Percentiles rank a stretch among this genome's conserved stretches.
Evolutionary conservation across 176 grass and related monocot genomes (phyloP).

Genomic region (Panicum miliaceum): DNA sequence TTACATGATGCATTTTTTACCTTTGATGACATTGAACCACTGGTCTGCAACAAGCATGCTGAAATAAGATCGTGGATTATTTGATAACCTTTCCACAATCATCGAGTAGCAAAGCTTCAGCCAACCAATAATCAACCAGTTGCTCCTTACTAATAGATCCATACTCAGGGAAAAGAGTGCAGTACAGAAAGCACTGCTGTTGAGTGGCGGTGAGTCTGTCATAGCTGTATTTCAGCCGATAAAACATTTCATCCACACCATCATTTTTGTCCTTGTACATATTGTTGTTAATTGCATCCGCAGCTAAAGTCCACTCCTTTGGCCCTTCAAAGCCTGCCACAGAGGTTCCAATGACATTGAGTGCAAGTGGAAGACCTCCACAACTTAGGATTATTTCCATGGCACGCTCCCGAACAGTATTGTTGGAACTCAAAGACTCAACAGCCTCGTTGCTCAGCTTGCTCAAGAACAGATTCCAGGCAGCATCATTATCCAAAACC

Average conservation of each 20-base stretch:
- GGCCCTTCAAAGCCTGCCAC: constrained; percentile 51
- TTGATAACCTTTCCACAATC: constrained; percentile 25
- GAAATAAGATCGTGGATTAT: constrained; percentile 57
- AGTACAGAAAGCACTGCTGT: constrained; percentile 73
- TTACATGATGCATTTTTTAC: constrained; percentile 76
- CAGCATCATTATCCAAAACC: constrained; percentile 35
- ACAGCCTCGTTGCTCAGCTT: constrained; percentile 45
- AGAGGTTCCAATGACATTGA: constrained; percentile 65
- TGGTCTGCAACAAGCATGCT: constrained; percentile 62
- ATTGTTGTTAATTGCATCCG: constrained; percentile 27
- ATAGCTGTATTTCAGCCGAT: constrained; percentile 61
- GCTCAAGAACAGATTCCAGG: constrained; percentile 58
- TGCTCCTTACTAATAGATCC: constrained; percentile 63
- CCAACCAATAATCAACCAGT: constrained; percentile 72
- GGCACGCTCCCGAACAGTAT: neutral
- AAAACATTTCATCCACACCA: constrained; percentile 62
- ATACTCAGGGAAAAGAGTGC: constrained; percentile 68
- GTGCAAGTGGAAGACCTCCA: constrained; percentile 72
- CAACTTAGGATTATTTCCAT: constrained; percentile 46
- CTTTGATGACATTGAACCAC: constrained; percentile 50
- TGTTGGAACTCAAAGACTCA: neutral
- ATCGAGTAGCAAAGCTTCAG: constrained; percentile 55
- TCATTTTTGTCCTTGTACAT: constrained; percentile 23
- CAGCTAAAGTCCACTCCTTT: constrained; percentile 50
- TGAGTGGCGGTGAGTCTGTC: constrained; percentile 53